Evolutionary conservation across 441 rosid species (phyloP), one percentile per base, ranked within the genome.

Genomic region (Adansonia madagascariensis): DNA sequence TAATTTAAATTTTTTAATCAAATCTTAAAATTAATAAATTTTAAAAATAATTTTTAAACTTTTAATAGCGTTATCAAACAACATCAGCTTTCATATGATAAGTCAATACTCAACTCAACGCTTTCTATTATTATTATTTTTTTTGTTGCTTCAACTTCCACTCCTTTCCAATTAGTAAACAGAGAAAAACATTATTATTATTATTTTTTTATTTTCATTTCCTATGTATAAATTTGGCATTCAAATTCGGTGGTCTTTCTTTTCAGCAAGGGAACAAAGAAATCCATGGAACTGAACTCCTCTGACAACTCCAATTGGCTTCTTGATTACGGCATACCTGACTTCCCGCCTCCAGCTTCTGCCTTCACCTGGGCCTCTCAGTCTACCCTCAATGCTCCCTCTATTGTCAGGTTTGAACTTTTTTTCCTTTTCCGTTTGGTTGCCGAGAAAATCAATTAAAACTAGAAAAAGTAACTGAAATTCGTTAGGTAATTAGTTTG

Each of bases 251-350:
- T n/a, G 27, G 17, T 27, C 35, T 61, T 27, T 50, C 35, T 11
- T 39, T 73, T 14, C 43, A 15, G 76, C 53, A 57, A 22, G 76
- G 14, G 20, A 52, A 15, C 8, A 73, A 8, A 9, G 31, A 71
- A 53, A 15, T 12, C 63, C 27, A 81, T 81, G 80, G 76, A 77
- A 60, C 63, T 77, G 50, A 68, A 61, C 4, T 77, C 84, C 6
- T 43, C 77, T 46, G 82, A 83, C 31, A 79, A 76, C 77, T 43
- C 85, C 47, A 79, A 84, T 62, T 84, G 89, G 87, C 83, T 86
- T 18, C 78, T 82, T 64, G 89, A 86, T 71, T 86, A 80, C 47
- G 81, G 80, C 77, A 64, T 86, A 77, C 62, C 82, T 14, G 89
- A 82, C 43, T 80, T 81, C 67, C 49, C 81, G 50, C 69, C 78